A percentile compares a stretch with the other conserved stretches of the same genome.
phyloP scores from a whole-genome alignment of 1,139 yeast genomes.

The Saccharomyces hybrid region DNA sequence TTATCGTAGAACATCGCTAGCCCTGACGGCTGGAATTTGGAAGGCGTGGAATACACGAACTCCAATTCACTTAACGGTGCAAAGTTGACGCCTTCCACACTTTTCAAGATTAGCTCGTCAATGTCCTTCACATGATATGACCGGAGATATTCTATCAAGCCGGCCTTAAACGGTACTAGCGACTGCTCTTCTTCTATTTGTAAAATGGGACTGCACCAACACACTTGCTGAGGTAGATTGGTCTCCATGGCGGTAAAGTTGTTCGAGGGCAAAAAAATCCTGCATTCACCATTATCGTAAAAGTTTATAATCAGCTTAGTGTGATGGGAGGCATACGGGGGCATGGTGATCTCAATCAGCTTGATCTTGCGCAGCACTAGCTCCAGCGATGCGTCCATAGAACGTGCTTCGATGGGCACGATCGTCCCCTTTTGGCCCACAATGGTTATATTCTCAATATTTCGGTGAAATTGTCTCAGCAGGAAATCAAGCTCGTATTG shows the following conservation, averaged over 20 bases:
- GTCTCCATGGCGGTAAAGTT: slow-evolving; percentile 51
- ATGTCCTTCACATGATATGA: slow-evolving; percentile 36
- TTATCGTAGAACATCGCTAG: background rate
- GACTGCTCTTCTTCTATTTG: background rate
- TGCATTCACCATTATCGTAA: slow-evolving; percentile 38
- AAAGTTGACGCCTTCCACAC: slow-evolving; percentile 39
- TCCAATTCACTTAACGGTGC: slow-evolving; percentile 40
- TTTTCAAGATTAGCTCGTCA: slow-evolving; percentile 27
- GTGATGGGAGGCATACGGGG: slow-evolving; percentile 46
- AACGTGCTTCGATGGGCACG: slow-evolving; percentile 9
- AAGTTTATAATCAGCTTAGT: slow-evolving; percentile 59
- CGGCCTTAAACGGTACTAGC: slow-evolving; percentile 34
- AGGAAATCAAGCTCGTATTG: slow-evolving; percentile 31
- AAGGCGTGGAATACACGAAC: slow-evolving; percentile 51
- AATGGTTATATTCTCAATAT: slow-evolving; percentile 17
- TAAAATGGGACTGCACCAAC: slow-evolving; percentile 53
- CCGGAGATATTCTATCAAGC: slow-evolving; percentile 39
- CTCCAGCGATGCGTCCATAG: slow-evolving; percentile 4
- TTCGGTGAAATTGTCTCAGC: slow-evolving; percentile 16
- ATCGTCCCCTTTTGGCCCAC: slow-evolving; percentile 32
- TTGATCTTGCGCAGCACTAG: slow-evolving; percentile 11
- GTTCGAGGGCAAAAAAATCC: slow-evolving; percentile 52
- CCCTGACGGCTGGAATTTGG: background rate
- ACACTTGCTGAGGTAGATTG: slow-evolving; percentile 52
- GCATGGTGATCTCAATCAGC: slow-evolving; percentile 27